Percentiles rank a stretch among this genome's conserved stretches.
Conservation (phyloP, 805 yeast genomes). For the Starmerella floris region DNA sequence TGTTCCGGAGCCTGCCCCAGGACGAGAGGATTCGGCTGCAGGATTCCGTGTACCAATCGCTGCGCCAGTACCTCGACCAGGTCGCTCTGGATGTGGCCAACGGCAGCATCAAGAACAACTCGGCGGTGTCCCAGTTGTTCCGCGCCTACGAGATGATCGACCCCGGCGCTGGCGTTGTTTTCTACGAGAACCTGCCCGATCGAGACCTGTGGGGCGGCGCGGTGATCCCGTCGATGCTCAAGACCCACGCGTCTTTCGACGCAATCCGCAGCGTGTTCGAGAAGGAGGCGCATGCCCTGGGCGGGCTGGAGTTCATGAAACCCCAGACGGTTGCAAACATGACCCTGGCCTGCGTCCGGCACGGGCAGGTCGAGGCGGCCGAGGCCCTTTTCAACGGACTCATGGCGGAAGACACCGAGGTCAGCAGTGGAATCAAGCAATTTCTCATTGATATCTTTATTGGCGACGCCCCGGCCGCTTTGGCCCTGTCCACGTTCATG, state of each 20-base stretch:
- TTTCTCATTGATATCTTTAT: conserved; percentile 17
- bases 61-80: conserved; percentile 9
- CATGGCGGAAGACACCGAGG: background rate
- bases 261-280: conserved; percentile 9
- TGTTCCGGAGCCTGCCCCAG: conserved; percentile 14
- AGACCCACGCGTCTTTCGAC: conserved; percentile 12
- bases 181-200: conserved; percentile 6
- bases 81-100: conserved; percentile 10
- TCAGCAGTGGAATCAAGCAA: background rate
- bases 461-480: conserved; percentile 21
- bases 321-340: conserved; percentile 12
- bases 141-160: conserved; percentile 16
- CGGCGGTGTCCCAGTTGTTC: conserved; percentile 11
- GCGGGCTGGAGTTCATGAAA: conserved; percentile 1
- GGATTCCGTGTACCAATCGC: conserved; percentile 1
- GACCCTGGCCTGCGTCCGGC: conserved; percentile 13
- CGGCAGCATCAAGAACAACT: background rate
- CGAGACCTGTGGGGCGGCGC: conserved; percentile 10
- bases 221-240: conserved; percentile 21
- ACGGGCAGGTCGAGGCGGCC: conserved; percentile 13
- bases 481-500: conserved; percentile 12
- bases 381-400: background rate
- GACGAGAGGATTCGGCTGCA: conserved; percentile 2
- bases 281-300: conserved; percentile 1
- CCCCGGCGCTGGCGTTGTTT: conserved; percentile 17